These are phyloP conservation scores for Stagonosporopsis rhizophila DNA, from an alignment of 2,329 filamentous ascomycete genomes.

Conservation along the genomic window DNA sequence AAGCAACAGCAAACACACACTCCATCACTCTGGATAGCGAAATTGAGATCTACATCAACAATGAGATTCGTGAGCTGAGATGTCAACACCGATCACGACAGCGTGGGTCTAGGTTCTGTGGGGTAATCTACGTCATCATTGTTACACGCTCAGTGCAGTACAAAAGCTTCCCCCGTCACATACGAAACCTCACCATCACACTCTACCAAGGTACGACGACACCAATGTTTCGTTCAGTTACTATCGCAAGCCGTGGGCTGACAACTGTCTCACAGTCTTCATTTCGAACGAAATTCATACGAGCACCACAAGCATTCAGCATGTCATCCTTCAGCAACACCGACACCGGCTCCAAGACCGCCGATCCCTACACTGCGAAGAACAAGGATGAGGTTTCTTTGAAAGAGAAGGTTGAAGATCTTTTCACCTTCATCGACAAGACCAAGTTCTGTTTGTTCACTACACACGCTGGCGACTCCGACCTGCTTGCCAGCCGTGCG, in stretches of 20 bases:
- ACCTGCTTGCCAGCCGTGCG: constrained; percentile 77
- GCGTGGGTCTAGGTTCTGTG: constrained; percentile 3
- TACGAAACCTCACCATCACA: constrained; percentile 5
- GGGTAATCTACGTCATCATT: constrained; percentile 10
- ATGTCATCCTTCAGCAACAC: constrained; percentile 51
- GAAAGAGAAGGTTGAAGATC: constrained; percentile 77
- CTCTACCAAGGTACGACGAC: constrained; percentile 17
- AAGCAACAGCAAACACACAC: neutral
- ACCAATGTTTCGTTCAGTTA: constrained; percentile 19
- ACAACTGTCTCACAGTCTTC: constrained; percentile 29
- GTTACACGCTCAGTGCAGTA: constrained; percentile 1
- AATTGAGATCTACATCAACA: constrained; percentile 5
- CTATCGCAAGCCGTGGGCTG: constrained; percentile 23
- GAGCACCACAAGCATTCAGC: constrained; percentile 24
- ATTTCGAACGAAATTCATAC: constrained; percentile 10
- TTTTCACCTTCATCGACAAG: constrained; percentile 72
- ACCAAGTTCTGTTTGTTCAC: constrained; percentile 92
- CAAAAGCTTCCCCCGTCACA: constrained; percentile 7
- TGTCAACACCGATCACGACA: constrained; percentile 5
- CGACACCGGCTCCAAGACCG: constrained; percentile 53
- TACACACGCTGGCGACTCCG: constrained; percentile 70
- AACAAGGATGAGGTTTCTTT: constrained; percentile 74
- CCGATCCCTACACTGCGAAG: constrained; percentile 81
- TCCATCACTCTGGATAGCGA: neutral
- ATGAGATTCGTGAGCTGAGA: constrained; percentile 1